Percentiles rank a stretch among this genome's conserved stretches.
These are phyloP conservation scores for Baudoinia panamericana DNA, from an alignment of 495 filamentous ascomycete genomes.

Conservation along the genomic window DNA sequence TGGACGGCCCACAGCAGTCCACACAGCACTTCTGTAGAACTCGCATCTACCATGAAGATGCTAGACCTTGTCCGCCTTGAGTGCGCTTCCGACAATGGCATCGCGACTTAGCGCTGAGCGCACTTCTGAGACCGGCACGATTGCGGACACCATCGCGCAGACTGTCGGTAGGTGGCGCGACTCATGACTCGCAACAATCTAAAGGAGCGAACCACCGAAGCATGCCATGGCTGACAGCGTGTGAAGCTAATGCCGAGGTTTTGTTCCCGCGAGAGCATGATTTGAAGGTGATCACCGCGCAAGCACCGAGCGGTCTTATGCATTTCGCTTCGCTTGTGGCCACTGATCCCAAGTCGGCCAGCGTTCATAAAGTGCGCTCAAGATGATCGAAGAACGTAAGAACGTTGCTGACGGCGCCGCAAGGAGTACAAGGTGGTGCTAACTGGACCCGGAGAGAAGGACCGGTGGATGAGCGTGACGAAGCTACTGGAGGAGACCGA, in stretches of 20 bases:
- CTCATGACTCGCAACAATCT: too few species aligned
- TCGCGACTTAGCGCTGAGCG: too few species aligned
- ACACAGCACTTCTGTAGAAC: too few species aligned
- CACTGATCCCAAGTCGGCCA: slow-evolving; percentile 11
- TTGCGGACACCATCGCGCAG: too few species aligned
- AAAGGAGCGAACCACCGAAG: too few species aligned
- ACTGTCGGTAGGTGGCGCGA: too few species aligned
- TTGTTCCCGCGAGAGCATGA: slow-evolving; percentile 9
- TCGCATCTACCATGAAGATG: too few species aligned
- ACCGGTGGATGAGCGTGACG: slow-evolving; percentile 8
- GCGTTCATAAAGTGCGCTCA: slow-evolving; percentile 5
- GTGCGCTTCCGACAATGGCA: too few species aligned
- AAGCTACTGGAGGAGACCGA: slow-evolving; percentile 14
- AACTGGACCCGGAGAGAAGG: slow-evolving; percentile 2
- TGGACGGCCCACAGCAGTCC: too few species aligned
- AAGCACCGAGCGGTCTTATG: slow-evolving; percentile 3
- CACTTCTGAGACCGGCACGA: too few species aligned
- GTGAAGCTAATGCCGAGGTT: slow-evolving; percentile 13
- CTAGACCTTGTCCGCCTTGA: too few species aligned
- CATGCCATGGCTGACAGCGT: not conserved
- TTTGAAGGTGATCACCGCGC: slow-evolving; percentile 11
- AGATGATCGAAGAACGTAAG: not conserved
- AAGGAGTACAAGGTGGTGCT: slow-evolving; percentile 12
- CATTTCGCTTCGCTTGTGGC: slow-evolving; percentile 7
- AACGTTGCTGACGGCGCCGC: not conserved